These are phyloP conservation scores for Begonia loranthoides DNA, from an alignment of 306 rosid species.

Conservation along the genomic window DNA sequence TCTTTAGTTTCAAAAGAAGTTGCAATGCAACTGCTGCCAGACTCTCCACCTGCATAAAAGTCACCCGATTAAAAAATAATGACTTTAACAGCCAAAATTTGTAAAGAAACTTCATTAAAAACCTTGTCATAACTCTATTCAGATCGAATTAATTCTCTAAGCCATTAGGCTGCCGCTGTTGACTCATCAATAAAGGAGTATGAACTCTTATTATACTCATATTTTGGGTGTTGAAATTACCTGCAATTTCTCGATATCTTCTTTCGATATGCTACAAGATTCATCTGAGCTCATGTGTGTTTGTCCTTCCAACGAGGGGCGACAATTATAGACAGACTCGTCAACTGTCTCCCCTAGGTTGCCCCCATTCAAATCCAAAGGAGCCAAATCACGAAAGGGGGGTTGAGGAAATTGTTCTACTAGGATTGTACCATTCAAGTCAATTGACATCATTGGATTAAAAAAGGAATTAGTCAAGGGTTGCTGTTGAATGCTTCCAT, in stretches of 20 bases:
- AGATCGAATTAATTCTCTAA: too few species aligned
- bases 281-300: constrained; percentile 17
- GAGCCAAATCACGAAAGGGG: constrained; percentile 18
- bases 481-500: constrained; percentile 36
- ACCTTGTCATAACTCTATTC: too few species aligned
- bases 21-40: constrained; percentile 72
- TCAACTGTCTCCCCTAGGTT: constrained; percentile 33
- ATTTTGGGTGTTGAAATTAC: constrained; percentile 17
- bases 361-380: constrained; percentile 62
- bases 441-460: constrained; percentile 24
- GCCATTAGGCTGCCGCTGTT: too few species aligned
- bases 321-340: constrained; percentile 23
- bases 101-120: too few species aligned
- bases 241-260: constrained; percentile 67
- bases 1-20: constrained; percentile 88
- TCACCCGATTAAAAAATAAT: constrained; percentile 31
- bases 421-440: constrained; percentile 38
- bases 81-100: too few species aligned
- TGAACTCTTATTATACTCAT: too few species aligned
- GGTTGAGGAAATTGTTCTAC: constrained; percentile 24
- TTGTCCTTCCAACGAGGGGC: constrained; percentile 23
- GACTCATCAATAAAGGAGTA: too few species aligned
- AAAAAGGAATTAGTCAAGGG: constrained; percentile 16
- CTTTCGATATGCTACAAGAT: constrained; percentile 38
- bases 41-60: constrained; percentile 52